phyloP scores from a whole-genome alignment of 2,329 filamentous ascomycete species.

The Colletotrichum simmondsii region DNA sequence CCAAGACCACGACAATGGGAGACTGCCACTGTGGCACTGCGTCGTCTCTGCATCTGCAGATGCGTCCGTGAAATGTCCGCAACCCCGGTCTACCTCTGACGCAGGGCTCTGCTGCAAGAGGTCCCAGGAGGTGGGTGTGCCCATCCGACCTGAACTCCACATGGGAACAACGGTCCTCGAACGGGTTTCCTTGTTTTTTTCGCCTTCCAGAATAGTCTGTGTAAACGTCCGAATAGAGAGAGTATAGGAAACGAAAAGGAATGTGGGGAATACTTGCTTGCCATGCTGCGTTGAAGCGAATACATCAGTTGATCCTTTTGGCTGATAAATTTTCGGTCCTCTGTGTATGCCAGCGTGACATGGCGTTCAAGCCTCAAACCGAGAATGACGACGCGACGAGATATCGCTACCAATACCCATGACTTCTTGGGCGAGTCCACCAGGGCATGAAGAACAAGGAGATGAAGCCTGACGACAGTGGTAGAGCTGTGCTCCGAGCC shows the following conservation, averaged over 20 bases:
- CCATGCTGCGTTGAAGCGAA: too few species aligned
- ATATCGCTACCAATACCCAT: conserved; percentile 14
- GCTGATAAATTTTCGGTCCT: not conserved
- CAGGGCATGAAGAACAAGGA: not conserved
- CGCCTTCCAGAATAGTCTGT: not conserved
- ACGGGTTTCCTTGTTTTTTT: not conserved
- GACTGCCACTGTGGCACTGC: not conserved
- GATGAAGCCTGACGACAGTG: conserved; percentile 15
- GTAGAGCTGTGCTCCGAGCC: not conserved
- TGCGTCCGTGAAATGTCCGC: not conserved
- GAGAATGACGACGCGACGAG: conserved; percentile 1
- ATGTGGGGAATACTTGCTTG: not conserved
- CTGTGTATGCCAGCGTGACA: not conserved
- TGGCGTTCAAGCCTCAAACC: not conserved
- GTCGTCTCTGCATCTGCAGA: not conserved
- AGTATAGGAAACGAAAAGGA: not conserved
- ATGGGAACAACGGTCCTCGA: not conserved
- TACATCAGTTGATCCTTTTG: not conserved
- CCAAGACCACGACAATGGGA: not conserved
- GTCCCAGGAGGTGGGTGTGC: not conserved
- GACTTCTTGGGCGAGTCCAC: not conserved
- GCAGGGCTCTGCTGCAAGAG: not conserved
- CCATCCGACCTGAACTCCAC: not conserved
- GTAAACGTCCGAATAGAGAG: not conserved
- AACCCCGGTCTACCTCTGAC: not conserved